A percentile compares a stretch with the other conserved stretches of the same genome.
Evolutionary conservation across 192 early-diverging fungal genomes (phyloP).

Genomic region (Chytriomyces confervae): DNA sequence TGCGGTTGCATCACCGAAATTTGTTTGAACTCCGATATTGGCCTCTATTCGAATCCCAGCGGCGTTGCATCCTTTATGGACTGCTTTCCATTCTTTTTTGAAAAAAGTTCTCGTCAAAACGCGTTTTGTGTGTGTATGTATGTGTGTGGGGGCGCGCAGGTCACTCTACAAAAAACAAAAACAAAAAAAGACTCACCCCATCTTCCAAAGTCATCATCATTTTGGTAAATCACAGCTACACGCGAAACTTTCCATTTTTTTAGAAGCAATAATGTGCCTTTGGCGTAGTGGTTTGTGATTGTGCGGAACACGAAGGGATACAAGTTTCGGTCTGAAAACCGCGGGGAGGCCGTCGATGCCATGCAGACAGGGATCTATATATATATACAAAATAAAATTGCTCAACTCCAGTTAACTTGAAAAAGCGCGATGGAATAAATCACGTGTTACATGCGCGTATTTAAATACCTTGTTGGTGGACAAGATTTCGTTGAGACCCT

Average conservation of each 20-base stretch:
- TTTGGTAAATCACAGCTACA: slow-evolving; percentile 22
- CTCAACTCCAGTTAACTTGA: background rate
- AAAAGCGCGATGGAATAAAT: background rate
- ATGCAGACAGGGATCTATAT: background rate
- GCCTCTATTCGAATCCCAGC: no score
- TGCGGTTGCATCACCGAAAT: no score
- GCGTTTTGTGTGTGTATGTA: no score
- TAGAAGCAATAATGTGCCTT: slow-evolving; percentile 5
- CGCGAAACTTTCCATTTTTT: slow-evolving; percentile 13
- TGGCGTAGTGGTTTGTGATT: background rate
- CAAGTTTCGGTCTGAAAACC: background rate
- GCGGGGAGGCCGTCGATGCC: background rate
- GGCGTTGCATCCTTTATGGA: no score
- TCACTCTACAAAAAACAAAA: no score
- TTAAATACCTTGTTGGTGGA: background rate
- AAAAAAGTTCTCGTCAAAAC: no score
- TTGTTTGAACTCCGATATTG: no score
- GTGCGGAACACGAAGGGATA: slow-evolving; percentile 5
- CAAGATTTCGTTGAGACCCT: background rate
- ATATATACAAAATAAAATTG: background rate
- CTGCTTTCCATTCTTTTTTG: no score
- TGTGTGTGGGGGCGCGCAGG: no score
- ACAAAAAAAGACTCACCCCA: background rate
- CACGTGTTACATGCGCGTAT: background rate
- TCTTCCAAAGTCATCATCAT: slow-evolving; percentile 18